Evolutionary conservation across 306 rosid species (phyloP).

Genomic region (Acacia melanoxylon): DNA sequence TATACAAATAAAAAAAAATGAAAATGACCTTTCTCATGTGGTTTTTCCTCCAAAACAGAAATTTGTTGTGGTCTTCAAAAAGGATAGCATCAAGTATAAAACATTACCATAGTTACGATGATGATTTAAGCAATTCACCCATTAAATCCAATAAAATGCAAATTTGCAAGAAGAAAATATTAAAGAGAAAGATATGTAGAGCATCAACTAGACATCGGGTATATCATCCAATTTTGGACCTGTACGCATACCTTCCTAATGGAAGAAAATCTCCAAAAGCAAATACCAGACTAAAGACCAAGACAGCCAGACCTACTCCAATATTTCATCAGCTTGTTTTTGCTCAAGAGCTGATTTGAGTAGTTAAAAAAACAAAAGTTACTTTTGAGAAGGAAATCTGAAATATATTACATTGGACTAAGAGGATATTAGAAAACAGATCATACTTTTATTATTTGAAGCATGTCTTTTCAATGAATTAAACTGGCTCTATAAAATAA

Average conservation of each 20-base stretch:
- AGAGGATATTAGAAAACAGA: constrained; percentile 6
- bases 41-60: background rate
- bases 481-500: background rate
- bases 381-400: constrained; percentile 2
- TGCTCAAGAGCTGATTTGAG: no score
- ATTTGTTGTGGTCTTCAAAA: background rate
- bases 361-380: background rate
- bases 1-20: background rate
- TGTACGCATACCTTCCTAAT: no score
- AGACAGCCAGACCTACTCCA: no score
- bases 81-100: constrained; percentile 1
- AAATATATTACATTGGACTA: background rate
- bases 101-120: background rate
- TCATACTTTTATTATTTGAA: background rate
- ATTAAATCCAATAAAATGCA: no score
- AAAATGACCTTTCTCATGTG: background rate
- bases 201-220: no score
- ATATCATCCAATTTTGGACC: no score
- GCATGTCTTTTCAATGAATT: background rate
- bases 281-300: no score
- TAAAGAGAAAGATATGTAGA: no score
- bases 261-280: no score
- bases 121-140: constrained; percentile 14
- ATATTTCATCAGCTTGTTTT: no score
- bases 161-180: no score